Evolutionary conservation across 306 rosid species (phyloP).

Genomic region (Sicyos baderoa): DNA sequence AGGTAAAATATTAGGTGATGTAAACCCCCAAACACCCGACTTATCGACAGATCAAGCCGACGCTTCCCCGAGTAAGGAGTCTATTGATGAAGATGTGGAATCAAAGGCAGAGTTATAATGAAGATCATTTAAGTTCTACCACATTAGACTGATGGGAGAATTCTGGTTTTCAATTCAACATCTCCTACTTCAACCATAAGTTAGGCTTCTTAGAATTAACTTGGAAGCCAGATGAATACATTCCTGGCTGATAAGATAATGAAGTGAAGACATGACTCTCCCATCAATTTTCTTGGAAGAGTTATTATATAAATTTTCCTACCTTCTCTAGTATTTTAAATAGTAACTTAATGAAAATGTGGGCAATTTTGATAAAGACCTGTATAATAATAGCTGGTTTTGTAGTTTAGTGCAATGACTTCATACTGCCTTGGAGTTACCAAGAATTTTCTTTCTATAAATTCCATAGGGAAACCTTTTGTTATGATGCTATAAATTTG

Average conservation of each 20-base stretch:
- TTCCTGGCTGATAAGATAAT: background rate
- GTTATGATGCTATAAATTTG: constrained; percentile 8
- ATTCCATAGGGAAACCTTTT: background rate
- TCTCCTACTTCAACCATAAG: background rate
- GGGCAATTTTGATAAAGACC: constrained; percentile 15
- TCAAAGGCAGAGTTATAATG: constrained; percentile 63
- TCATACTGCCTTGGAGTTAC: background rate
- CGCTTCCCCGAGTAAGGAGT: constrained; percentile 22
- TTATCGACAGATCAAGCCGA: constrained; percentile 31
- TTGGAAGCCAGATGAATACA: background rate
- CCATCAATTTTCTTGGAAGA: constrained; percentile 13
- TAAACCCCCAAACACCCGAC: constrained; percentile 31
- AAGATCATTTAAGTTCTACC: background rate
- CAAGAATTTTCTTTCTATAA: background rate
- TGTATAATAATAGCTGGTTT: background rate
- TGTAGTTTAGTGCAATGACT: background rate
- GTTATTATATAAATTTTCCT: background rate
- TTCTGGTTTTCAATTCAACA: constrained; percentile 2
- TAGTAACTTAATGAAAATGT: background rate
- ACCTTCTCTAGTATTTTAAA: background rate
- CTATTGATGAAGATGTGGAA: constrained; percentile 43
- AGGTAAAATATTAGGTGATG: constrained; percentile 58
- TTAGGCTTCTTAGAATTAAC: constrained; percentile 2
- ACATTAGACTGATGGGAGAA: constrained; percentile 3
- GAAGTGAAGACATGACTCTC: background rate